Conservation (phyloP, 768 basidiomycete species). For the Amanita fuliginea region DNA sequence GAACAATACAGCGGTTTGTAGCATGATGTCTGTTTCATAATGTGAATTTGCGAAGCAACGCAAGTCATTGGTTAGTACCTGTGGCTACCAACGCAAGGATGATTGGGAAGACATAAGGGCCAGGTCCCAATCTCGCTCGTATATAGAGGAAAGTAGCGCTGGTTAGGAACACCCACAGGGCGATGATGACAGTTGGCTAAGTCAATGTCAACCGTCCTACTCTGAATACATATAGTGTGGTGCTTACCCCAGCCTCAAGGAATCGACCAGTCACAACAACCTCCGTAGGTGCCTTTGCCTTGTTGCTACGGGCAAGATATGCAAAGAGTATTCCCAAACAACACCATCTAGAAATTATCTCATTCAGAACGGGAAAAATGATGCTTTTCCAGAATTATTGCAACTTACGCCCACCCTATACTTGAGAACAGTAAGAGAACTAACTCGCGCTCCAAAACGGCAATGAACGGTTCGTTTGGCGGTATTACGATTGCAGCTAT, state of each 20-base stretch:
- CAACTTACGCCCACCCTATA: slow-evolving; percentile 49
- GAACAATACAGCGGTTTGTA: slow-evolving; percentile 48
- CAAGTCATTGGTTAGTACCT: slow-evolving; percentile 20
- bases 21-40: slow-evolving; percentile 34
- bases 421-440: slow-evolving; percentile 39
- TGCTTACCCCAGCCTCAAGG: slow-evolving; percentile 32
- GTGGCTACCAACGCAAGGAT: slow-evolving; percentile 52
- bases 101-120: slow-evolving; percentile 46
- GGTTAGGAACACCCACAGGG: slow-evolving; percentile 53
- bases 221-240: not conserved
- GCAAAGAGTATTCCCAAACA: slow-evolving; percentile 58
- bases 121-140: slow-evolving; percentile 48
- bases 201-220: not conserved
- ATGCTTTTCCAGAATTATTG: not conserved
- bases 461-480: slow-evolving; percentile 57
- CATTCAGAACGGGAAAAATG: not conserved
- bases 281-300: slow-evolving; percentile 22
- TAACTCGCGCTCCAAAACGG: slow-evolving; percentile 54
- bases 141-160: slow-evolving; percentile 48
- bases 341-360: slow-evolving; percentile 36
- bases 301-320: slow-evolving; percentile 37
- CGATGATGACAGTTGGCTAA: slow-evolving; percentile 49
- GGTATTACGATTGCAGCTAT: slow-evolving; percentile 58
- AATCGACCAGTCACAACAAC: slow-evolving; percentile 41
- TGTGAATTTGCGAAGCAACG: not conserved